Evolutionary conservation across 108 stramenopile species (phyloP), one percentile per base, ranked within the genome.

Genomic region (Schizochytrium sp.): DNA sequence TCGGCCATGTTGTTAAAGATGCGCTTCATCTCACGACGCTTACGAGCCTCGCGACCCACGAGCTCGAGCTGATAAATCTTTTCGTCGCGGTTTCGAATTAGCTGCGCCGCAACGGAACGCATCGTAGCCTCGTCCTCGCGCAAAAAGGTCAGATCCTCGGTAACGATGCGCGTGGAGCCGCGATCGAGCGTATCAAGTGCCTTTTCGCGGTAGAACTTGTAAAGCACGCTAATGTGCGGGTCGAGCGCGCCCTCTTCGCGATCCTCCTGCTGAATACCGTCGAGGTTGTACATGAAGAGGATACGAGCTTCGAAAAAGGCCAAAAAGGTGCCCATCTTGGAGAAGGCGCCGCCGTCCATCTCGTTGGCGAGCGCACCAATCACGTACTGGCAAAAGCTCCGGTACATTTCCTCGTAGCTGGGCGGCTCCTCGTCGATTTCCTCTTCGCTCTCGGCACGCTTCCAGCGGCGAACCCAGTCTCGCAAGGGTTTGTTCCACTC

Each of bases 261-360:
- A 45, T 83, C 76, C 51, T 83, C 76, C 25, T 25, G 45, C 76
- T 83, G 76, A 45, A 83, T 83, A 18, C 48, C 76, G 28, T 83
- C 76, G 51, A 83, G 76, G 76, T 83, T 83, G 76, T 83, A 83
- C 45, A 53, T 53, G 76, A 83, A 83, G 48, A 83, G 51, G 51
- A 83, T 53, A 23, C 76, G 76, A 6, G 76, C 76, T 34, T 83
- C 76, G 51, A 83, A 83, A 28, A 83, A 83, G 76, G 76, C 76
- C 76, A 83, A 83, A 53, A 83, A 83, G 76, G 48, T 83, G 25
- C 76, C 76, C 76, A 83, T 83, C 23, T 83, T 83, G n/a, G 76
- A 83, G 48, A 83, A 83, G n/a, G 76, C 76, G 4, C 76, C 76
- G 51, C 76, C 76, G 28, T 83, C 76, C 76, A 83, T 83, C 51